These are phyloP conservation scores for Circinella umbellata DNA, from an alignment of 371 early-diverging fungal genomes.

Conservation along the genomic window DNA sequence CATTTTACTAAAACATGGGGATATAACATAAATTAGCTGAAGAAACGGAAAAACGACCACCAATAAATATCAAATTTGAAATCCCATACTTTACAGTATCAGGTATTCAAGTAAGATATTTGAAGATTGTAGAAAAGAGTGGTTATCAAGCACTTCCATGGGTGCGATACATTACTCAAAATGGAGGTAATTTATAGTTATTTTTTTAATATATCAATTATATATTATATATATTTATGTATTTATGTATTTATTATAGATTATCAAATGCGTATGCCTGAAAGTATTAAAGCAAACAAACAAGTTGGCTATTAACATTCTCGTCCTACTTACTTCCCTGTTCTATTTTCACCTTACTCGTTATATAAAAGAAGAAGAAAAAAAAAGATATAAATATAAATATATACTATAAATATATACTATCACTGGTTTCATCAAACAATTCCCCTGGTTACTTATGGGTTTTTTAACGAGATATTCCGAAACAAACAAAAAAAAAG, in stretches of 20 bases:
- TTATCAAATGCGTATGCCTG: slow-evolving; percentile 79
- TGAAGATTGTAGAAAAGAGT: slow-evolving; percentile 98
- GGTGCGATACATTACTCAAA: slow-evolving; percentile 98
- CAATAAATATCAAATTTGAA: slow-evolving; percentile 97
- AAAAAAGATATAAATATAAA: neutral
- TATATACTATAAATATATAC: no score
- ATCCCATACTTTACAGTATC: slow-evolving; percentile 98
- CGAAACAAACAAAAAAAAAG: neutral
- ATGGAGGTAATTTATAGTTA: slow-evolving; percentile 68
- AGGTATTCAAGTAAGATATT: slow-evolving; percentile 98
- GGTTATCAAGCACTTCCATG: slow-evolving; percentile 99
- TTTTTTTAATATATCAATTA: no score
- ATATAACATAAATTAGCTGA: slow-evolving; percentile 57
- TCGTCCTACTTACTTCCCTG: no score
- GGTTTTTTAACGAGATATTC: neutral
- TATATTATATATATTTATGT: no score
- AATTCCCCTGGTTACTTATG: neutral
- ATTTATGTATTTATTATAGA: slow-evolving; percentile 35
- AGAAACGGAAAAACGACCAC: slow-evolving; percentile 92
- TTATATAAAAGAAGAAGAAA: no score
- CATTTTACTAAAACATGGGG: no score
- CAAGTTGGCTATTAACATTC: slow-evolving; percentile 22
- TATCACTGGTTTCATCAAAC: no score
- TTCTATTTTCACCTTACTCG: no score
- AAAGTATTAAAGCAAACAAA: slow-evolving; percentile 65